Percentiles rank a stretch among this genome's conserved stretches.
Conservation (phyloP, 2,329 filamentous ascomycete genomes). For the Fusarium temperatum region DNA sequence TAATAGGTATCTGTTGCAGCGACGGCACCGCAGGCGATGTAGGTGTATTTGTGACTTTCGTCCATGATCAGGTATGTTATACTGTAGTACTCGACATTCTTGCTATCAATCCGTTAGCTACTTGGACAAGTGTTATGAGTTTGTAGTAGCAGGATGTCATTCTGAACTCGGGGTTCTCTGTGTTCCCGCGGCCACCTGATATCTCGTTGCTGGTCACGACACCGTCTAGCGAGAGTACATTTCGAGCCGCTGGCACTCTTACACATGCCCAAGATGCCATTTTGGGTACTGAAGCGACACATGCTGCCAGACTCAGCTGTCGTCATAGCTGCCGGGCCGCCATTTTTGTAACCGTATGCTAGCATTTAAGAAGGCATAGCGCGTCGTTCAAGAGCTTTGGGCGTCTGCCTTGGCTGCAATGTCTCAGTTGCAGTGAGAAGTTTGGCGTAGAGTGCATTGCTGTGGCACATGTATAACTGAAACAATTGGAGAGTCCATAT, state of each 20-base stretch:
- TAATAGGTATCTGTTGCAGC: slow-evolving; percentile 40
- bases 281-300: slow-evolving; percentile 46
- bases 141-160: slow-evolving; percentile 48
- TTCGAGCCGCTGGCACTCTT: slow-evolving; percentile 16
- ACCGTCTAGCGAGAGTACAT: slow-evolving; percentile 50
- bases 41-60: slow-evolving; percentile 47
- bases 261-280: slow-evolving; percentile 51
- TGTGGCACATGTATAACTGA: slow-evolving; percentile 8
- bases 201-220: slow-evolving; percentile 41
- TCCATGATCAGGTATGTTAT: slow-evolving; percentile 46
- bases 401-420: neutral
- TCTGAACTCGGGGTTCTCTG: slow-evolving; percentile 30
- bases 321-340: slow-evolving; percentile 38
- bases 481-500: slow-evolving; percentile 2
- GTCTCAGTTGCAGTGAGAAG: slow-evolving; percentile 13
- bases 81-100: slow-evolving; percentile 43
- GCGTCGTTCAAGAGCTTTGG: neutral
- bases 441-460: neutral
- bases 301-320: slow-evolving; percentile 46
- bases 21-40: slow-evolving; percentile 47
- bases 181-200: slow-evolving; percentile 43
- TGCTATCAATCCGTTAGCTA: neutral
- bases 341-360: slow-evolving; percentile 45
- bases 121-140: neutral
- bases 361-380: slow-evolving; percentile 27